Percentiles rank a stretch among this genome's conserved stretches.
phyloP scores from a whole-genome alignment of 2,329 filamentous ascomycete species.

The Talaromyces sp. region DNA sequence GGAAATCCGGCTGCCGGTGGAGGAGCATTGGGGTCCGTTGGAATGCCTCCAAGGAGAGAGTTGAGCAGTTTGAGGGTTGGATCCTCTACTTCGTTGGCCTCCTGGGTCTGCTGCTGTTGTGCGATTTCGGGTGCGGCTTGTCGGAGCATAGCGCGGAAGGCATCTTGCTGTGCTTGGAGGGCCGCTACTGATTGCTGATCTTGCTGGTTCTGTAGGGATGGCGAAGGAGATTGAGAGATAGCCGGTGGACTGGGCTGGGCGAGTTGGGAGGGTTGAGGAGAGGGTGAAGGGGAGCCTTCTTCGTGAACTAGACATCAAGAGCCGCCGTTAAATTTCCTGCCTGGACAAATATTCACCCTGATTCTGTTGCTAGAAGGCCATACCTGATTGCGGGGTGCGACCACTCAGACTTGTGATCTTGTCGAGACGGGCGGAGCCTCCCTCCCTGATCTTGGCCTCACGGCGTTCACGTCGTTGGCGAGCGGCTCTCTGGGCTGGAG shows the following conservation, averaged over 20 bases:
- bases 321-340: constrained; percentile 10
- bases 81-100: constrained; percentile 31
- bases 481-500: constrained; percentile 55
- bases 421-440: constrained; percentile 61
- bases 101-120: constrained; percentile 20
- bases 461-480: constrained; percentile 65
- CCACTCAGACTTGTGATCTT: constrained; percentile 65
- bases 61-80: constrained; percentile 42
- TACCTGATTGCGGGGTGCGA: constrained; percentile 47
- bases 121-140: constrained; percentile 28
- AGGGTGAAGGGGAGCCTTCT: constrained; percentile 27
- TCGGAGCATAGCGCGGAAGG: constrained; percentile 45
- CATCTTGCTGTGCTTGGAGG: constrained; percentile 46
- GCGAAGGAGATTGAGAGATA: constrained; percentile 31
- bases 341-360: background rate
- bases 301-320: constrained; percentile 23
- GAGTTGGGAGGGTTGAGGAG: constrained; percentile 13
- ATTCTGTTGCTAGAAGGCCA: background rate
- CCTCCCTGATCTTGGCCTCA: constrained; percentile 63
- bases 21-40: constrained; percentile 23
- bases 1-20: constrained; percentile 14
- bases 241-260: background rate
- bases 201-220: constrained; percentile 26
- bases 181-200: constrained; percentile 35
- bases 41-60: constrained; percentile 38